phyloP scores from a whole-genome alignment of 768 basidiomycete species.

The Omphalotus guepiniiformis region DNA sequence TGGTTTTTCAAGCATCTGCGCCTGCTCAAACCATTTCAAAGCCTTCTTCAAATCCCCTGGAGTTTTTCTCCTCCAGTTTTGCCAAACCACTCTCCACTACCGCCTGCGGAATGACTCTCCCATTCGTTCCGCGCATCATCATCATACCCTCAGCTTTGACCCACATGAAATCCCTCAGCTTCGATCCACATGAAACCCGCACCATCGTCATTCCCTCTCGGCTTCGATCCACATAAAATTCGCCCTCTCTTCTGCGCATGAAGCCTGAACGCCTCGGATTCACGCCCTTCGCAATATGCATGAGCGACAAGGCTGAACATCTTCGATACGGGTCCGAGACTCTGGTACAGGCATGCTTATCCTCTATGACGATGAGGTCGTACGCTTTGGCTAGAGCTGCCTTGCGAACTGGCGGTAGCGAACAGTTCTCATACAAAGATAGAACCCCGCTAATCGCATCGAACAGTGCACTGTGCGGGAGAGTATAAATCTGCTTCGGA shows the following conservation, averaged over 20 bases:
- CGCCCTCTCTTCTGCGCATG: constrained; percentile 71
- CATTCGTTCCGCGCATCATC: constrained; percentile 96
- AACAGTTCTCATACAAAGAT: constrained; percentile 66
- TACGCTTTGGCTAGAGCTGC: constrained; percentile 66
- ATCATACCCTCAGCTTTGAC: constrained; percentile 83
- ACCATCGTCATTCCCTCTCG: too few relatives aligned
- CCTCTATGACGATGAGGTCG: constrained; percentile 75
- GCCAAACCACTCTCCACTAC: constrained; percentile 80
- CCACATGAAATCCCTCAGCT: constrained; percentile 94
- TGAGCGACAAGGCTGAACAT: constrained; percentile 91
- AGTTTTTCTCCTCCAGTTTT: constrained; percentile 60
- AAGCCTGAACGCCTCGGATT: constrained; percentile 68
- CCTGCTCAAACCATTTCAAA: constrained; percentile 68
- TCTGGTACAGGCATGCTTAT: constrained; percentile 94
- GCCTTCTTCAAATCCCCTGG: constrained; percentile 58
- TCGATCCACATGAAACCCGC: too few relatives aligned
- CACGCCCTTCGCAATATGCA: constrained; percentile 67
- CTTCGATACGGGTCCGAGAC: constrained; percentile 88
- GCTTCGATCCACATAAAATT: constrained; percentile 98
- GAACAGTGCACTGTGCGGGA: constrained; percentile 74
- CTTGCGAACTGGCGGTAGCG: constrained; percentile 64
- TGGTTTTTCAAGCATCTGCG: constrained; percentile 70
- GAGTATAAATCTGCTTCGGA: constrained; percentile 75
- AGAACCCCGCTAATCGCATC: constrained; percentile 62
- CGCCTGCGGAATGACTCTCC: constrained; percentile 89